Conservation (phyloP, 2,329 filamentous ascomycete genomes). For the Fonsecaea erecta region DNA sequence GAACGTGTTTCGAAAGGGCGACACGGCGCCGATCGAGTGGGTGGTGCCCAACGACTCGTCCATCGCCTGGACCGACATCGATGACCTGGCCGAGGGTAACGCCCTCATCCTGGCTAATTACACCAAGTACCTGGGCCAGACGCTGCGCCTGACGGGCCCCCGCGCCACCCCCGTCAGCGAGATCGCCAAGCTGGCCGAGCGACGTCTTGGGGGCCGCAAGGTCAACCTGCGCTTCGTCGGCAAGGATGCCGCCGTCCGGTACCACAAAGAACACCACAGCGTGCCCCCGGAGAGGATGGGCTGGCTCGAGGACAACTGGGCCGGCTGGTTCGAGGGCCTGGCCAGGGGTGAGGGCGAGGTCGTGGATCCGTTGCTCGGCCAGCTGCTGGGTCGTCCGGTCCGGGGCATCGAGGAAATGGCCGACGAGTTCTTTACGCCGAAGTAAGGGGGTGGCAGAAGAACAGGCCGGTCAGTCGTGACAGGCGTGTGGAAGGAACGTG, state of each 20-base stretch:
- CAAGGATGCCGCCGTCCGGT: neutral
- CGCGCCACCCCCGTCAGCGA: conserved; percentile 6
- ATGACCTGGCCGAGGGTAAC: conserved; percentile 13
- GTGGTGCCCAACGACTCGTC: conserved; percentile 6
- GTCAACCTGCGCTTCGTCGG: conserved; percentile 3
- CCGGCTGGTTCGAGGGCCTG: conserved; percentile 6
- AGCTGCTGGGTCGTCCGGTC: conserved; percentile 3
- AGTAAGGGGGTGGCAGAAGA: neutral
- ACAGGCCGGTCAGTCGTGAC: too few relatives aligned
- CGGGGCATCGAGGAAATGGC: conserved; percentile 10
- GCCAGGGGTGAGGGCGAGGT: conserved; percentile 5
- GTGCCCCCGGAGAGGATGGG: neutral
- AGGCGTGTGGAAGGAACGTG: too few relatives aligned
- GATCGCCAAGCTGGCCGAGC: conserved; percentile 9
- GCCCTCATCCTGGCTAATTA: conserved; percentile 4
- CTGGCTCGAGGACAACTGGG: conserved; percentile 16
- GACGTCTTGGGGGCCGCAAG: neutral
- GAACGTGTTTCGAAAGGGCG: conserved; percentile 3
- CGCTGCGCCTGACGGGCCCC: conserved; percentile 5
- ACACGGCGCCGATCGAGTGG: neutral
- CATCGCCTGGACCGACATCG: conserved; percentile 12
- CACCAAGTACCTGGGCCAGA: neutral
- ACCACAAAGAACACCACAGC: conserved; percentile 4
- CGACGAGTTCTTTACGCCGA: conserved; percentile 1
- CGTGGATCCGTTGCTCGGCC: neutral